Conservation (phyloP, 345 rosid species). For the Pseudoturritis turrita region DNA sequence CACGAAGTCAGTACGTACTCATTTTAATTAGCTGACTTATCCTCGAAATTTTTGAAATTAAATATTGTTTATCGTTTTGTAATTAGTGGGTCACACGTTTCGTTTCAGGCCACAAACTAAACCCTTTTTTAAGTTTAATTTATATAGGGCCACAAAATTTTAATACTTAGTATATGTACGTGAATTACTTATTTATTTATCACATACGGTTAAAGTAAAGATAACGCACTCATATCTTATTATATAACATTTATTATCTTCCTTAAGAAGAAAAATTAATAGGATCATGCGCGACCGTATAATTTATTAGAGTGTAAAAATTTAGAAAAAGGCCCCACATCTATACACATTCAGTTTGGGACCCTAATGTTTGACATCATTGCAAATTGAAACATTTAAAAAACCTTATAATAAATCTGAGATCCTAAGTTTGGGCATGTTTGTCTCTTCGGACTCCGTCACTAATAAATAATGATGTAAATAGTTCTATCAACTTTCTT, state of each 20-base stretch:
- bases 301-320: background rate
- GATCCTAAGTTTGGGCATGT: conserved; percentile 21
- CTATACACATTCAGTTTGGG: conserved; percentile 20
- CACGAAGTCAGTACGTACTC: conserved; percentile 24
- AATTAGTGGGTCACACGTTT: conserved; percentile 34
- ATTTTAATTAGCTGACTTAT: conserved; percentile 20
- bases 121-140: background rate
- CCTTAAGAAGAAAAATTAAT: background rate
- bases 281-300: conserved; percentile 27
- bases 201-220: conserved; percentile 15
- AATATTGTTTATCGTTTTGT: conserved; percentile 5
- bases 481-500: conserved; percentile 8
- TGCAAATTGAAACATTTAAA: background rate
- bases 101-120: conserved; percentile 22
- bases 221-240: conserved; percentile 25
- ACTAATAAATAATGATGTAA: conserved; percentile 20
- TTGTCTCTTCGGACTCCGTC: conserved; percentile 21
- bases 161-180: background rate
- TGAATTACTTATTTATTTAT: background rate
- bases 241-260: background rate
- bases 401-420: conserved; percentile 1
- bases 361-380: conserved; percentile 29
- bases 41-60: background rate
- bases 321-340: background rate
- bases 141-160: background rate